Base-by-base conservation (phyloP, 495 filamentous ascomycete genomes). In the Thozetella sp. region DNA sequence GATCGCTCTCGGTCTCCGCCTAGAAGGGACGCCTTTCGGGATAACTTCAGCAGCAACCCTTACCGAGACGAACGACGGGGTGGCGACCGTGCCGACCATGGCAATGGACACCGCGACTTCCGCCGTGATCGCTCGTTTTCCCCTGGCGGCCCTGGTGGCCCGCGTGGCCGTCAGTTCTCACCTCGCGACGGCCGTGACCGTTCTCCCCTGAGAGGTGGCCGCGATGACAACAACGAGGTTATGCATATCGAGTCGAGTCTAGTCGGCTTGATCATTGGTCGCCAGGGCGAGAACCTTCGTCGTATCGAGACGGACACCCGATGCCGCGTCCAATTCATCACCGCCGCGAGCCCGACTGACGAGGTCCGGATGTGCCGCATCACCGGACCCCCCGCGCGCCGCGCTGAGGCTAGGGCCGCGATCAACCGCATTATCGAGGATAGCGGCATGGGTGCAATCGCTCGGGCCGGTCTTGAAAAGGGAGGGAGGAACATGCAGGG, bases 401-500 rank as follows among this genome's bases (percentile, higher is more conserved):
- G 91, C 62, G 84, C 85, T 37, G 81, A 87, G 67, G 91, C 91
- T 2, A 91, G 88, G 63, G 74, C 80, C 10, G 87, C 89, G 48
- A 94, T 95, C 71, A 86, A 88, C 70, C 83, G 84, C 45, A 94
- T 93, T 67, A 92, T 94, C 62, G 88, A 88, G 26, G 91, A 95
- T 56, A 93, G 92, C 74, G 88, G 87, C 30, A 88, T 89, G 72
- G 82, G 85, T 34, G 71, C 76, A 26, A 72, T 76, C 58, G 76
- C 76, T 22, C 72, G 76, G 23, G 68, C 75, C 51, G 73, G 71
- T 37, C 60, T 70, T 25, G 71, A 74, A 15, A 60, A 51, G 17
- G 57, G 62, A n/a, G 53, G 68, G 20, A 10, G 43, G 4, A 20
- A 20, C 43, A 20, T 20, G 10, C 60, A 65, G 45, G 60, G 57